Conservation (phyloP, 768 basidiomycete genomes). For the Boletellus sp. region DNA sequence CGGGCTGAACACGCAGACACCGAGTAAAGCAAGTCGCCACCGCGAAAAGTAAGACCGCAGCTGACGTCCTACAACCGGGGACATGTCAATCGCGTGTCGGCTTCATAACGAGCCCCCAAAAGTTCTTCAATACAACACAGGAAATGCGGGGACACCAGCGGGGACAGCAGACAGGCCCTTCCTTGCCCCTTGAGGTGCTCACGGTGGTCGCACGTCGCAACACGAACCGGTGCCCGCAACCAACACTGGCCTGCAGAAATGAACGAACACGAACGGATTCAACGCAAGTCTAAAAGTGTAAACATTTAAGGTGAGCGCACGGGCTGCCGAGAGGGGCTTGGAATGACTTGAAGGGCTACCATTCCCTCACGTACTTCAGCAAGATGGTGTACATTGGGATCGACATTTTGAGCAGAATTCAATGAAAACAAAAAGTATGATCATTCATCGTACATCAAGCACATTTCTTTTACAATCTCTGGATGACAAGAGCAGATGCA, state of each 20-base stretch:
- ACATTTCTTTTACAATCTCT: constrained; percentile 60
- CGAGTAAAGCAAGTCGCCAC: no score
- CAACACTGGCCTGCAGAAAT: constrained; percentile 5
- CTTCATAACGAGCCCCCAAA: no score
- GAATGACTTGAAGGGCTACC: background rate
- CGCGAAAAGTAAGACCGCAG: no score
- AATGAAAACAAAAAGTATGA: constrained; percentile 5
- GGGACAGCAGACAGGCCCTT: background rate
- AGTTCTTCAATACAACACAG: no score
- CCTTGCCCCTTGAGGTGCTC: constrained; percentile 9
- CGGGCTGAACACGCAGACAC: no score
- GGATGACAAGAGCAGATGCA: constrained; percentile 86
- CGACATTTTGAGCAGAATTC: constrained; percentile 2
- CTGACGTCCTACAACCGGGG: no score
- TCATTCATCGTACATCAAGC: constrained; percentile 18
- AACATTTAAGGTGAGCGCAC: constrained; percentile 8
- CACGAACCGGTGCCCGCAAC: background rate
- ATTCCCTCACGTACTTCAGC: constrained; percentile 16
- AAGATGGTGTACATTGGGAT: constrained; percentile 1
- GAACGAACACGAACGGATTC: background rate
- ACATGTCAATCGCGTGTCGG: no score
- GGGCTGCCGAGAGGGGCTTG: background rate
- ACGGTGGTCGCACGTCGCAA: constrained; percentile 4
- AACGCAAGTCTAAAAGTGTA: constrained; percentile 16
- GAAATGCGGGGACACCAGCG: background rate